These are phyloP conservation scores for Monosporascus sp. DNA, from an alignment of 2,329 filamentous ascomycete genomes.

Conservation along the genomic window DNA sequence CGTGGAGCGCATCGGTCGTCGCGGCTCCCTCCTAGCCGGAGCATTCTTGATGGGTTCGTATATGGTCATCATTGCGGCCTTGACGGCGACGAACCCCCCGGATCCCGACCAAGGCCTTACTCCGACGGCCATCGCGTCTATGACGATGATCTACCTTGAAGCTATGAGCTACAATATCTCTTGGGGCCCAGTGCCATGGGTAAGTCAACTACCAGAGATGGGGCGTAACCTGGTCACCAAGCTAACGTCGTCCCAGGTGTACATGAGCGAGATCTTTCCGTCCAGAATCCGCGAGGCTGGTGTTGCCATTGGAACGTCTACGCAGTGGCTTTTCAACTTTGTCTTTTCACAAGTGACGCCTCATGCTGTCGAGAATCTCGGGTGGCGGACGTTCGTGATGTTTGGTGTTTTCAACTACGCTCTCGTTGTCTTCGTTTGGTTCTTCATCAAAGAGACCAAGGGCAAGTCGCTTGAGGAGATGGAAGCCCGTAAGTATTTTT, in stretches of 20 bases:
- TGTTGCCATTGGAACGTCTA: conserved; percentile 38
- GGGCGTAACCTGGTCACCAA: no score
- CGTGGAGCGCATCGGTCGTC: conserved; percentile 41
- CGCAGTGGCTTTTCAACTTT: conserved; percentile 47
- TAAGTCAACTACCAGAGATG: conserved; percentile 29
- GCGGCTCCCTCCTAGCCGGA: conserved; percentile 35
- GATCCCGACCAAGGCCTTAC: conserved; percentile 23
- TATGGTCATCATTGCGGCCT: conserved; percentile 37
- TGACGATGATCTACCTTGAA: conserved; percentile 50
- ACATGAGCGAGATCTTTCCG: conserved; percentile 35
- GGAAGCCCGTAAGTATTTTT: neutral
- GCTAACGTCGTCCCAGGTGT: neutral
- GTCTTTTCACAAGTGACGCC: conserved; percentile 42
- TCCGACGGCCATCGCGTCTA: conserved; percentile 41
- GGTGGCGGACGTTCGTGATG: conserved; percentile 42
- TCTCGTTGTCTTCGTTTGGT: neutral
- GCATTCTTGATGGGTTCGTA: conserved; percentile 39
- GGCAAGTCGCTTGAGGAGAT: neutral
- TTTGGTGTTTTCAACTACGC: conserved; percentile 13
- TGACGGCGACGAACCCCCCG: conserved; percentile 36
- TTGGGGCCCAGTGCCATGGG: conserved; percentile 46
- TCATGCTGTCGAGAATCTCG: conserved; percentile 42
- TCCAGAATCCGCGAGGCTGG: conserved; percentile 43
- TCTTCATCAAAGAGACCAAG: neutral
- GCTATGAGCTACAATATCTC: conserved; percentile 46